Evolutionary conservation across 2,329 filamentous ascomycete species (phyloP), one percentile per base, ranked within the genome.

Genomic region (Bimuria novae-zelandiae): DNA sequence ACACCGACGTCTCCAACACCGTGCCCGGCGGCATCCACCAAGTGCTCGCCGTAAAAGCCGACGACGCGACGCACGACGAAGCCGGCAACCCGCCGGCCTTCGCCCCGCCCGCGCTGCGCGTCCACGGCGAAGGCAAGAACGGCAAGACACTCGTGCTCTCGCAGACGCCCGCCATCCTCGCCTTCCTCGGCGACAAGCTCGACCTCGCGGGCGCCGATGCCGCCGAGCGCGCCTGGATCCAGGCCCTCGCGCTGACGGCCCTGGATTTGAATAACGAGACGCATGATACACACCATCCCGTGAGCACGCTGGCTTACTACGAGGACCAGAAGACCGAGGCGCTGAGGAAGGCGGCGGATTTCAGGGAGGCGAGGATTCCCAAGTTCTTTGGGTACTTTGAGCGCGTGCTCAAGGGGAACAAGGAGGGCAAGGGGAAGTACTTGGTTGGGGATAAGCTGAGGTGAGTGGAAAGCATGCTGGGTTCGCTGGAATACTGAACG

Each of bases 221-320:
- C 45, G 62, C 67, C 2, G 83, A 76, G 3, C 71, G 82, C 40
- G 86, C 82, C 57, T 79, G 82, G 50, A 76, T 90, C 56, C 85
- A 89, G 52, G 79, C 78, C 42, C 79, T 92, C 23, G 79, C 81
- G 0, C 73, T 92, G 53, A 92, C 89, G 3, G 86, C 88, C 1
- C 73, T 92, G 16, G 89, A 93, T 63, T 72, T 92, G 41, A 83
- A 83, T 64, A 85, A 87, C 60, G 89, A 92, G 74, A 71, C 84
- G 0, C 89, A 92, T 68, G 88, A 92, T 62, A 85, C 84, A 22
- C 89, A 93, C 69, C 89, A 93, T 65, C 89, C 89, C 1, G 76
- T 90, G 46, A 79, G 83, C 1, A 66, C 76, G 0, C 67, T 71
- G 1, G 68, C 82, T 4, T 88, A 86, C 69, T 93, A 92, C 63